Evolutionary conservation across 2,329 filamentous ascomycete species (phyloP), one percentile per base, ranked within the genome.

Genomic region (Hypocrella siamensis): DNA sequence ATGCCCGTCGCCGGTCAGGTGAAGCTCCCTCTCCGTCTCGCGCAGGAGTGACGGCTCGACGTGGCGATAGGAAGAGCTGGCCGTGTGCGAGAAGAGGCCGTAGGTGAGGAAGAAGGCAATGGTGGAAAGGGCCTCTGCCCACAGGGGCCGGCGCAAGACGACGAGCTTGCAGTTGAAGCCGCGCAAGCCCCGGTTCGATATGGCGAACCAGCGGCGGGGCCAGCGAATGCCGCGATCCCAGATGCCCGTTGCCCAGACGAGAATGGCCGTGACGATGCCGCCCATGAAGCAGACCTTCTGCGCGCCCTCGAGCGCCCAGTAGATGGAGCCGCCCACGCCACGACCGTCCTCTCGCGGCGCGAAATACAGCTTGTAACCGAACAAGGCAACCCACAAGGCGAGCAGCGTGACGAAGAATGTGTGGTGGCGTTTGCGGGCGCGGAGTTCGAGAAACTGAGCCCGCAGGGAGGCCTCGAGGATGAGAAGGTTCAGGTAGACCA

Each of bases 111-210:
- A 69, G 55, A 88, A 92, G 10, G 67, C 75, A 28, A 79, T 49
- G 33, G 79, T 79, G 5, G 78, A 79, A 14, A 81, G 58, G 17
- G 79, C 51, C 50, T 94, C 88, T 37, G 74, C 72, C 70, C 78
- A 85, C 74, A 82, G 85, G 0, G 81, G 70, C 10, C 83, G 75
- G 46, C 81, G 75, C 34, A 92, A 79, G 35, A 96, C 69, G 33
- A 98, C 85, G 30, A 98, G 76, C 60, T 98, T 96, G 57, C 85
- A 83, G 56, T 98, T 98, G 70, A 96, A 93, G 34, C 72, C 79
- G 38, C 90, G 70, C 40, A 98, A 63, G 10, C 90, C 90, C 33
- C 90, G 70, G 52, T 98, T 98, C 25, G 86, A 81, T 38, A 86
- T 76, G 42, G 70, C 75, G 43, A 96, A 77, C 82, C 90, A 96